Base-by-base conservation (phyloP, 1,284 basidiomycete species). In the Microstroma glucosiphilum region DNA sequence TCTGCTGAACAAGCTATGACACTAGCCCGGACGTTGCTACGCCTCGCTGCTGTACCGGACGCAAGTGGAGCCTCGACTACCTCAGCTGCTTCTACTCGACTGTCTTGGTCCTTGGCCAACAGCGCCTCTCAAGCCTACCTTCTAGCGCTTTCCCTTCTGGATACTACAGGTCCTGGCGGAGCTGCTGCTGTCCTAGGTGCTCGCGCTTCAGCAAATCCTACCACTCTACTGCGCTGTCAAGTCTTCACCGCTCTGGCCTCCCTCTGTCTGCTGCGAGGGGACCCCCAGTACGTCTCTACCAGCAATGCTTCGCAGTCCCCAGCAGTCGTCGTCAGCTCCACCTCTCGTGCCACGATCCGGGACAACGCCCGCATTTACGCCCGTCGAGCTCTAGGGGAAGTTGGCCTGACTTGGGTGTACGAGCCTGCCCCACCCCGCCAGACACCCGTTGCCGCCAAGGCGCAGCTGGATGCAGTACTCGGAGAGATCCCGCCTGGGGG, bases 361-460 rank as follows among this genome's bases (percentile, higher is more conserved):
- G 51, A 54, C 21, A 54, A 54, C 25, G 51, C 51, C 3, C n/a
- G 25, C 13, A 21, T 54, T 4, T 54, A 19, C 51, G 51, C 51
- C 6, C 51, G 21, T 13, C n/a, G 25, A 13, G 51, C 17, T 6
- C 21, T 54, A 7, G 21, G 13, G 6, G 21, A 54, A 23, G 51
- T 54, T 17, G 51, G 51, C 21, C 51, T 54, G 21, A 25, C n/a
- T 8, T 54, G 51, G 51, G 17, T 54, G 17, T 54, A 48, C 43
- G 43, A 17, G 17, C 15, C 43, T 12, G 43, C 43, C 30, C 30
- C 23, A 4, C 4, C 46, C 46, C n/a, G 23, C 4, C n/a, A 54
- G 51, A 3, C 19, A 6, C 13, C 51, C 21, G 25, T 15, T 13
- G 51, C 51, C n/a, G 23, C 21, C 19, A 54, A 54, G 25, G 51